Percentiles rank a stretch among this genome's conserved stretches.
These are phyloP conservation scores for Dictyophora rubrovolvata DNA, from an alignment of 768 basidiomycete species.

Conservation along the genomic window DNA sequence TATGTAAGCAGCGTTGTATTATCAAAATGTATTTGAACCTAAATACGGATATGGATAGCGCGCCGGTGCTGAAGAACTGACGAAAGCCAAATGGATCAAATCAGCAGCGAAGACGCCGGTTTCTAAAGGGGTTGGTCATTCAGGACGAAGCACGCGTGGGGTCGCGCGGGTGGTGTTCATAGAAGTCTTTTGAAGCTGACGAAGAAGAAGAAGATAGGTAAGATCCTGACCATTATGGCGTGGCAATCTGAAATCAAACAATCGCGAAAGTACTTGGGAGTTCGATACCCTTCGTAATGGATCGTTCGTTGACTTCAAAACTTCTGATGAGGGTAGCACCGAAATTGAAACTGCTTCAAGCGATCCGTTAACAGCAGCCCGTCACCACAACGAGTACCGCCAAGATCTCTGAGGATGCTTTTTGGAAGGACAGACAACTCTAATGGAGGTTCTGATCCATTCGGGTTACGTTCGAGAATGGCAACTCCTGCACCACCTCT, in stretches of 20 bases:
- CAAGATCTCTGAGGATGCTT: conserved; percentile 66
- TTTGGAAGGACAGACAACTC: conserved; percentile 40
- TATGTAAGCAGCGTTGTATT: conserved; percentile 32
- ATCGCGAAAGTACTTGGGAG: conserved; percentile 48
- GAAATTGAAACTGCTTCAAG: conserved; percentile 11
- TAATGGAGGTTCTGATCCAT: not conserved
- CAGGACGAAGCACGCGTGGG: conserved; percentile 72
- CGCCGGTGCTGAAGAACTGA: conserved; percentile 78
- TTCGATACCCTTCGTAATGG: conserved; percentile 60
- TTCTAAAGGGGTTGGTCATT: conserved; percentile 71
- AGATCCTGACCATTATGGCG: not conserved
- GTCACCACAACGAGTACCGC: conserved; percentile 34
- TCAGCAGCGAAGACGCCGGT: conserved; percentile 55
- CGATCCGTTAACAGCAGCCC: conserved; percentile 9
- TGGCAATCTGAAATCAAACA: not conserved
- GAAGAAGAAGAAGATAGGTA: conserved; percentile 40
- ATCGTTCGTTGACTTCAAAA: conserved; percentile 11
- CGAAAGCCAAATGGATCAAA: conserved; percentile 87
- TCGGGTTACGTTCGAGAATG: conserved; percentile 9
- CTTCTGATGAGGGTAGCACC: not conserved
- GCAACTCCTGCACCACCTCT: conserved; percentile 6
- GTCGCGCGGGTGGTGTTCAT: conserved; percentile 54
- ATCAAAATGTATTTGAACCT: conserved; percentile 1
- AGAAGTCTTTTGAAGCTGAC: conserved; percentile 69
- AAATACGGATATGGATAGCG: conserved; percentile 39